phyloP scores from a whole-genome alignment of 352 stramenopile species.

The Pythium utonaiense region DNA sequence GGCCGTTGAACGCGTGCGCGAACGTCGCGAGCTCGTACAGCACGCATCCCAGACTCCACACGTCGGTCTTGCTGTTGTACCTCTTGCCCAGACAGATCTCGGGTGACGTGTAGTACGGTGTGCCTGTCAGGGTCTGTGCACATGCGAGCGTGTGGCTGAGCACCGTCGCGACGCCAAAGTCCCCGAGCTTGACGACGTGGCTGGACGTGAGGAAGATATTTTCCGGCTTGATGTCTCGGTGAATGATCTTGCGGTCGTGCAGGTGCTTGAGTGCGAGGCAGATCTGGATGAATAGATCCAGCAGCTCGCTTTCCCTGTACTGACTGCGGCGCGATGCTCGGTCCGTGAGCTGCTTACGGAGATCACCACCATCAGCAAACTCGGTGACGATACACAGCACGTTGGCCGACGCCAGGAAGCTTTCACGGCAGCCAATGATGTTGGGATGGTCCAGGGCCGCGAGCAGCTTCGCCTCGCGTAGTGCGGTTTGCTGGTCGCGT shows the following conservation, averaged over 20 bases:
- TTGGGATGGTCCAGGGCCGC: constrained; percentile 76
- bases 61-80: constrained; percentile 93
- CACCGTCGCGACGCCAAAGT: constrained; percentile 78
- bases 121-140: constrained; percentile 70
- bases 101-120: constrained; percentile 92
- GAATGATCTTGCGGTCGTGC: constrained; percentile 81
- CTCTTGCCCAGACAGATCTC: constrained; percentile 91
- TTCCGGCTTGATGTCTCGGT: constrained; percentile 85
- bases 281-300: constrained; percentile 65
- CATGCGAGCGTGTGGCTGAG: constrained; percentile 70
- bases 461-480: constrained; percentile 68
- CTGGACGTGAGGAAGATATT: constrained; percentile 81
- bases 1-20: constrained; percentile 86
- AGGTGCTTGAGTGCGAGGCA: constrained; percentile 81
- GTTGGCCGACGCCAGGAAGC: constrained; percentile 38
- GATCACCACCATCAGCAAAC: constrained; percentile 73
- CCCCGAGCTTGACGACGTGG: constrained; percentile 67
- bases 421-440: constrained; percentile 79
- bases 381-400: constrained; percentile 87
- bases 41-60: constrained; percentile 93
- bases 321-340: constrained; percentile 14
- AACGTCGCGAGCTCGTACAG: constrained; percentile 91
- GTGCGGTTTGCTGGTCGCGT: constrained; percentile 47
- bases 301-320: constrained; percentile 37
- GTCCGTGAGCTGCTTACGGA: constrained; percentile 50